Base-by-base conservation (phyloP, 2,329 filamentous ascomycete genomes). In the Beauveria varroae region DNA sequence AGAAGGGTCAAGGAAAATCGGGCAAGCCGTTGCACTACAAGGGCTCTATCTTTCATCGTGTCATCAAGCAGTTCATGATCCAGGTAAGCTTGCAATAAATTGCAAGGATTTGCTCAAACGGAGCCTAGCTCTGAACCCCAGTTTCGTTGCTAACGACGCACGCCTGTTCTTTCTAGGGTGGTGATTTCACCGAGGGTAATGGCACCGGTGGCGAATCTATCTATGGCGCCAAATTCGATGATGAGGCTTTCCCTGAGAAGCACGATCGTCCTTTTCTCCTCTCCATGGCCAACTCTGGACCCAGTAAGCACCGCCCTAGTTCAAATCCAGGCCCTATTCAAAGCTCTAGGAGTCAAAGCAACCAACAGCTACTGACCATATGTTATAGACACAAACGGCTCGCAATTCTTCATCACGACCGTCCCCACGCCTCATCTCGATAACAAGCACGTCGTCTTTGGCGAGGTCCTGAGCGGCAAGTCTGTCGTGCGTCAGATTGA, bases 11-110 rank as follows among this genome's bases (percentile, higher is more conserved):
- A 26, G 90, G 91, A 67, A 90, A 90, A 73, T 77, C 84, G 34
- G 93, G 92, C 73, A 93, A 93, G 78, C 89, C 88, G 51, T 83
- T 99, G 58, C 89, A 91, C 80, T 99, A 91, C 85, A 97, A 97
- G 81, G 89, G 91, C 68, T 96, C 90, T 64, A 81, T 79, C 68
- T 98, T 99, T 82, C 93, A 99, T 81, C 90, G 93, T 57, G 90
- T 99, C 66, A 99, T 99, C 80, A 97, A 97, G 82, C 85, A 90
- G 70, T 99, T 99, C 78, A 98, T 99, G 93, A 95, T 97, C 71
- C 74, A 76, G 70, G 69, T 70, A 62, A 22, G 64, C 47, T n/a
- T 28, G 49, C 2, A 14, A 5, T 14, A 37, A 16, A 12, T 16
- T 14, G 34, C 14, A 37, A 12, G 34, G 34, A 28, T 24, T 37